Percentiles rank a stretch among this genome's conserved stretches.
Conservation (phyloP, 1,284 basidiomycete genomes). For the Melampsora americana region DNA sequence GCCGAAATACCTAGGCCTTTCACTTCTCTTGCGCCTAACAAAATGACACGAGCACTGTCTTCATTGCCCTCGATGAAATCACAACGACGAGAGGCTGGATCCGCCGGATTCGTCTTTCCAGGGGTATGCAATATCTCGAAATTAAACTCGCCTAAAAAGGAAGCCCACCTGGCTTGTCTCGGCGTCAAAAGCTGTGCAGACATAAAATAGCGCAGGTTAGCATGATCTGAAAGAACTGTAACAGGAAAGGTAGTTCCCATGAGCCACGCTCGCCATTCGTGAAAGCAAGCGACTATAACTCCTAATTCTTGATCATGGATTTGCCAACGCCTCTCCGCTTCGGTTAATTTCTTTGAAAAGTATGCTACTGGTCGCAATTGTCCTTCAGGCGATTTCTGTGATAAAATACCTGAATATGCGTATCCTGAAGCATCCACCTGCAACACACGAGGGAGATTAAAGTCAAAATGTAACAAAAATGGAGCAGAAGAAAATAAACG, state of each 20-base stretch:
- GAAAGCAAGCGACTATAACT: neutral
- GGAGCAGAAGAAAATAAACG: too few relatives aligned
- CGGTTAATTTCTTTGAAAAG: too few relatives aligned
- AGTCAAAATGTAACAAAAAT: too few relatives aligned
- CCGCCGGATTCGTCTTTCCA: neutral
- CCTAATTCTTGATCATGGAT: constrained; percentile 29
- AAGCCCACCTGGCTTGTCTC: neutral
- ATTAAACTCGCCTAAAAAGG: too few relatives aligned
- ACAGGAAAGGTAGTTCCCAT: constrained; percentile 10
- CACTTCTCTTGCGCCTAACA: neutral
- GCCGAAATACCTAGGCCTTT: too few relatives aligned
- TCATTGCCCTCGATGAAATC: neutral
- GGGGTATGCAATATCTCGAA: constrained; percentile 2
- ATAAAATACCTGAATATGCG: too few relatives aligned
- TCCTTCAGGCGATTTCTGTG: too few relatives aligned
- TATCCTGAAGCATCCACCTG: too few relatives aligned
- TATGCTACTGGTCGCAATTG: too few relatives aligned
- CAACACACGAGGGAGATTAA: too few relatives aligned
- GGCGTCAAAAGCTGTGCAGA: neutral
- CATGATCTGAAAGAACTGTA: constrained; percentile 2
- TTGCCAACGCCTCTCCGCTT: too few relatives aligned
- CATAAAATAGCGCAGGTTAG: constrained; percentile 8
- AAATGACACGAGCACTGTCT: neutral
- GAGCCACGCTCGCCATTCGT: constrained; percentile 21
- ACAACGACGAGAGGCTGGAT: neutral